Conservation (phyloP, 139 green algal genomes). For the Deuterostichococcus epilithicus region DNA sequence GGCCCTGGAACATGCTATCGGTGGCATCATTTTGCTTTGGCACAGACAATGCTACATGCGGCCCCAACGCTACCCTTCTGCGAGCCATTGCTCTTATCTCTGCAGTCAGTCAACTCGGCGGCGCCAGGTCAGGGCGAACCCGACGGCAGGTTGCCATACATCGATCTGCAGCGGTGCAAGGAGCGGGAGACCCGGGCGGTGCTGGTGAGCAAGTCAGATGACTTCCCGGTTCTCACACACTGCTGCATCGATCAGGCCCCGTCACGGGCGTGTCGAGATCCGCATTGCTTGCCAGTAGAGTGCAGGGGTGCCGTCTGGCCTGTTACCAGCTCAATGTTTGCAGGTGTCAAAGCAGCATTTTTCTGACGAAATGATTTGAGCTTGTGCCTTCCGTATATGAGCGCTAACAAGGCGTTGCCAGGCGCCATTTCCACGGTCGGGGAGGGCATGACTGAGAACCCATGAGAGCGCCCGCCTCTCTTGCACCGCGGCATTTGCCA, state of each 20-base stretch:
- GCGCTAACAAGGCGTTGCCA: too few species aligned
- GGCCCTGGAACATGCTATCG: neutral
- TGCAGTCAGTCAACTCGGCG: neutral
- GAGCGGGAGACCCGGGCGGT: slow-evolving; percentile 28
- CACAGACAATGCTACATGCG: neutral
- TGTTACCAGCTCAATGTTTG: neutral
- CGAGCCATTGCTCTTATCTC: neutral
- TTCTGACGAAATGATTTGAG: neutral
- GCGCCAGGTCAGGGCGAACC: neutral
- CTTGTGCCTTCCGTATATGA: neutral
- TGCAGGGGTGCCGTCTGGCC: too few species aligned
- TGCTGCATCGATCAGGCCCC: too few species aligned
- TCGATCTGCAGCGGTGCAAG: slow-evolving; percentile 26
- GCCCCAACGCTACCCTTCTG: neutral
- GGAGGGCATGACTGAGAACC: too few species aligned
- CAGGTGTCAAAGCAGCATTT: neutral
- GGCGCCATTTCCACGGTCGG: too few species aligned
- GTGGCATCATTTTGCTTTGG: neutral
- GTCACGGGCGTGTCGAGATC: too few species aligned
- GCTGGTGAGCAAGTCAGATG: neutral
- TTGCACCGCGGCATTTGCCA: too few species aligned
- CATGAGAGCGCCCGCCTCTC: too few species aligned
- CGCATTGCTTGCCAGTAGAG: too few species aligned
- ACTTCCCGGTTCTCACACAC: too few species aligned
- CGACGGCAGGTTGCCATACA: slow-evolving; percentile 4